phyloP scores from a whole-genome alignment of 106 monocot genomes.

The Cymbidium sinense region DNA sequence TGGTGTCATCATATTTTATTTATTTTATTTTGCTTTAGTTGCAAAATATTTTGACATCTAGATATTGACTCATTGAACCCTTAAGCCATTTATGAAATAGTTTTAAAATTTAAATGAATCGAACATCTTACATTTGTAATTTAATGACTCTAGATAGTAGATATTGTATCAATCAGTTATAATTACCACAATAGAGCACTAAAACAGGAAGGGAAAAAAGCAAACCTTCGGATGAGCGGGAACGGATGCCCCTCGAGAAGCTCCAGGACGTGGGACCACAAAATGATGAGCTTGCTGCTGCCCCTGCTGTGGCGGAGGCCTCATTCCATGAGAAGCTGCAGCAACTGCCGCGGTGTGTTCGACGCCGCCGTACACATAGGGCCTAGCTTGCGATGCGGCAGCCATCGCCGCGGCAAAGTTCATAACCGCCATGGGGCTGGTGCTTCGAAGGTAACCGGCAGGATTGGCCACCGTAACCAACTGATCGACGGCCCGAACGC shows the following conservation, averaged over 20 bases:
- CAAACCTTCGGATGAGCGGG: conserved; percentile 9
- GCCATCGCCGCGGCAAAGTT: conserved; percentile 4
- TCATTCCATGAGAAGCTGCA: background rate
- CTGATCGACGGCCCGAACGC: conserved; percentile 7
- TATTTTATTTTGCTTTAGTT: background rate
- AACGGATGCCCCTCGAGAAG: background rate
- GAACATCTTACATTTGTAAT: background rate
- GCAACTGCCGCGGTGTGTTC: background rate
- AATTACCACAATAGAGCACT: background rate
- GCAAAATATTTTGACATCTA: background rate
- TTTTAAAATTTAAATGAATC: background rate
- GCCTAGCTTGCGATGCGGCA: conserved; percentile 8
- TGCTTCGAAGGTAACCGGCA: conserved; percentile 14
- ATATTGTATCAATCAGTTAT: background rate
- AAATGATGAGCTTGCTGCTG: conserved; percentile 6
- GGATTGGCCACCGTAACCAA: conserved; percentile 16
- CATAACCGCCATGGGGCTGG: conserved; percentile 18
- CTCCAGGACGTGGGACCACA: conserved; percentile 4
- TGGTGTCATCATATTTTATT: background rate
- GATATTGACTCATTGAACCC: background rate
- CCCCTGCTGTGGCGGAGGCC: conserved; percentile 5
- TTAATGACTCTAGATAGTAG: background rate
- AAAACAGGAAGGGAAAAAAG: background rate
- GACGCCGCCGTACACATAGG: conserved; percentile 4
- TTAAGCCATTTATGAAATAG: background rate